Base-by-base conservation (phyloP, 2,329 filamentous ascomycete species). In the Microcera coccophila region DNA sequence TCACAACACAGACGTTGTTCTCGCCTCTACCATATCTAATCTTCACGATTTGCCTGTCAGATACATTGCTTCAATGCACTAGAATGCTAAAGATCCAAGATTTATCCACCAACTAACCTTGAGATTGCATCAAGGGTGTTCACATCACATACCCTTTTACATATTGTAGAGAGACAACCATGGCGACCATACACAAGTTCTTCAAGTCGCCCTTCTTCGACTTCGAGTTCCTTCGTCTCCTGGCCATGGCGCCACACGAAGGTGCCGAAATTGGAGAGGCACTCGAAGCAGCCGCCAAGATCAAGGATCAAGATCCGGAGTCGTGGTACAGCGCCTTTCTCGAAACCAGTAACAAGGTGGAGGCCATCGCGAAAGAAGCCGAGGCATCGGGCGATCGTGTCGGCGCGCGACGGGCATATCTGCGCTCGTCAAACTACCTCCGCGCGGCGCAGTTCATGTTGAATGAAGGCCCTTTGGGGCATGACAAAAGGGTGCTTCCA, bases 161-260 rank as follows among this genome's bases (percentile, higher is more conserved):
- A n/a, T n/a, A n/a, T n/a, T n/a, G n/a, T n/a, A n/a, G n/a, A n/a
- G n/a, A n/a, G n/a, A n/a, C n/a, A n/a, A n/a, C n/a, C n/a, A n/a
- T n/a, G n/a, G n/a, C n/a, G n/a, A 57, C 43, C 17, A 66, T 67
- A 58, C 50, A 58, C 43, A 50, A 53, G 36, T 53, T 66, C 38
- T 65, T 64, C 47, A 41, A 31, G 24, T 45, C 53, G 37, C 33
- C 41, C 16, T 70, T 70, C 42, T 72, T 68, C 60, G 55, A 73
- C 48, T 73, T 74, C 46, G 70, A 74, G 48, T 50, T 58, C 4
- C 37, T 68, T 11, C 66, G 71, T 4, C 37, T 74, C 18, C 62
- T 73, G 4, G 65, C 62, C 34, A 66, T 52, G 2, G 59, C 68
- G 0, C 54, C 60, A 1, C 52, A 49, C 12, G 61, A 60, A 3